Percentiles rank a stretch among this genome's conserved stretches.
Conservation (phyloP, 2,329 filamentous ascomycete species). For the Arthrobotrys sphaeroides region DNA sequence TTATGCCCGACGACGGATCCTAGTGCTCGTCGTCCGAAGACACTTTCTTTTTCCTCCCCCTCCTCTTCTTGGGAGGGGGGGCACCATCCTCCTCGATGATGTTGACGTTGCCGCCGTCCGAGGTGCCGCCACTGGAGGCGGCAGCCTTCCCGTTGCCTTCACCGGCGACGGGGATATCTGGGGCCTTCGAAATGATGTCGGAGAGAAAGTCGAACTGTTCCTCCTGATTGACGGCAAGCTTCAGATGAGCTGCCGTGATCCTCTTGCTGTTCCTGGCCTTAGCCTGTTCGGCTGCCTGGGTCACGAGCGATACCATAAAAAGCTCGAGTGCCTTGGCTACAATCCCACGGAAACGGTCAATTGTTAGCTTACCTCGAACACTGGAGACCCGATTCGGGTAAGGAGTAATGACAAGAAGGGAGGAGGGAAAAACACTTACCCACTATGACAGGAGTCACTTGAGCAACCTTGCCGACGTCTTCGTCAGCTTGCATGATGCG, state of each 20-base stretch:
- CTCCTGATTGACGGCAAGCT: slow-evolving; percentile 85
- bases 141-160: slow-evolving; percentile 29
- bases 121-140: background rate
- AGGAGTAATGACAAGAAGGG: background rate
- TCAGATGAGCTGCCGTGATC: slow-evolving; percentile 88
- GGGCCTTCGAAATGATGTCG: slow-evolving; percentile 88
- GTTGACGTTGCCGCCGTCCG: slow-evolving; percentile 24
- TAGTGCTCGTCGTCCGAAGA: slow-evolving; percentile 49
- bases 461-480: slow-evolving; percentile 96
- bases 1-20: slow-evolving; percentile 14
- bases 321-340: slow-evolving; percentile 90
- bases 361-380: slow-evolving; percentile 51
- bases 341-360: slow-evolving; percentile 6
- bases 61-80: slow-evolving; percentile 42
- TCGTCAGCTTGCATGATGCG: slow-evolving; percentile 99
- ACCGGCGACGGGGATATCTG: slow-evolving; percentile 63
- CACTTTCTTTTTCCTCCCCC: slow-evolving; percentile 51
- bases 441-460: slow-evolving; percentile 95
- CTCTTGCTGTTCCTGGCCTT: slow-evolving; percentile 84
- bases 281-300: slow-evolving; percentile 85
- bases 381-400: background rate
- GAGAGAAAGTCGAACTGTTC: slow-evolving; percentile 93
- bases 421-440: slow-evolving; percentile 64
- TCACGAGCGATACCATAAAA: slow-evolving; percentile 95
- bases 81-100: slow-evolving; percentile 53